These are phyloP conservation scores for Coemansia asiatica DNA, from an alignment of 192 early-diverging fungal genomes.

Conservation along the genomic window DNA sequence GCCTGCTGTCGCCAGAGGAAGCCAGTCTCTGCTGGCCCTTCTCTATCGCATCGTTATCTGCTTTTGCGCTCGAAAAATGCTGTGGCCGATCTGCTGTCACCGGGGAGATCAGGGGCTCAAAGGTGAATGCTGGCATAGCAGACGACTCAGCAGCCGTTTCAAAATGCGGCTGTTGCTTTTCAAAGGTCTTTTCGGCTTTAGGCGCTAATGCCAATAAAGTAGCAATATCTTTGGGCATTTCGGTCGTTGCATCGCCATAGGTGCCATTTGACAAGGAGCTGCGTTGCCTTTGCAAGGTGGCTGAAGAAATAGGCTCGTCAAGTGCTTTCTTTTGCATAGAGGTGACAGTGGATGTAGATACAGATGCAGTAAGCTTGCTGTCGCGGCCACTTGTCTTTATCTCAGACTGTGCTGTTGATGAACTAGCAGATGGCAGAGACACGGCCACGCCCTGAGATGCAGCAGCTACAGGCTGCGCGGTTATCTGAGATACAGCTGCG, in stretches of 20 bases:
- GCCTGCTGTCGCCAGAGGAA: background rate
- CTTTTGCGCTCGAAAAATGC: background rate
- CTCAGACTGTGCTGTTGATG: background rate
- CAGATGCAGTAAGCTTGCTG: background rate
- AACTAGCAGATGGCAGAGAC: background rate
- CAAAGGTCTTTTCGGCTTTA: background rate
- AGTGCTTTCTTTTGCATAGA: no score
- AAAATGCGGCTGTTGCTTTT: no score
- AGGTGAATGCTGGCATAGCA: background rate
- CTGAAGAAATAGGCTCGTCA: background rate
- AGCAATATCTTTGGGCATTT: background rate
- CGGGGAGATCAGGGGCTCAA: background rate
- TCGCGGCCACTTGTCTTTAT: background rate
- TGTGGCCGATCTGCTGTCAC: background rate
- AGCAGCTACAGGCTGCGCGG: background rate
- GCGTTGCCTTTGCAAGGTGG: background rate
- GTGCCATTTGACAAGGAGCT: background rate
- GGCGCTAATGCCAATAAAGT: background rate
- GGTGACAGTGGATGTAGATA: background rate
- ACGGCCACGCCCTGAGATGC: background rate
- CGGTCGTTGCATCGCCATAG: background rate
- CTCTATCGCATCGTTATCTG: background rate
- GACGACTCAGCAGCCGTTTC: background rate
- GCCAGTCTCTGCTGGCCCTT: background rate
- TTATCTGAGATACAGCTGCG: background rate